Base-by-base conservation (phyloP, 2,329 filamentous ascomycete species). In the Polychaeton citri region DNA sequence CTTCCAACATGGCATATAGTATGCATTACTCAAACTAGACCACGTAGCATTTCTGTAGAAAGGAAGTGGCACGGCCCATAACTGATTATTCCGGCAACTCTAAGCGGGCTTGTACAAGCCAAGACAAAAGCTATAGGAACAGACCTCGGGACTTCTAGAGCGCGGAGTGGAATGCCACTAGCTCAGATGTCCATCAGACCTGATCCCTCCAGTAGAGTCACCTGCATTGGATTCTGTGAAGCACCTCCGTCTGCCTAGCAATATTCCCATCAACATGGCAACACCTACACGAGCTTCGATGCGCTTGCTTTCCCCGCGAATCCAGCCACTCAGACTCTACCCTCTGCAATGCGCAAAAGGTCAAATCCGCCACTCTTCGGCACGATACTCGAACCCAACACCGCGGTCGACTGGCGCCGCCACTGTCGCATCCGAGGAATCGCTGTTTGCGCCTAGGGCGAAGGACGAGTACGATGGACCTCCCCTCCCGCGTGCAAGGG, bases 361-460 rank as follows among this genome's bases (percentile, higher is more conserved):
- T 19, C 37, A 54, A 32, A 43, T 50, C 30, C 46, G 51, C 34
- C 40, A 42, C 35, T 42, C 44, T 19, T 54, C 54, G 6, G 48
- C 49, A n/a, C 45, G 55, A 24, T 58, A 58, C 43, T 57, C 54
- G 45, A 51, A 54, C 34, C 52, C 55, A 10, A 32, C 46, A 21
- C 51, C 46, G 34, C 50, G 53, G 17, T 36, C 39, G 28, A 36
- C 49, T n/a, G 43, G 48, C 19, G 42, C 46, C 10, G 38, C 47
- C 3, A 33, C 44, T 8, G 42, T 42, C 26, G 36, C 39, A 33
- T 45, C 43, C 34, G 26, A 31, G 31, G 33, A 28, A 32, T 42
- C 34, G 32, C 38, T 30, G 32, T 30, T 15, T 15, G 19, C 36
- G 19, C 43, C 35, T 19, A 17, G 33, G 8, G 30, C 30, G 32